Conservation (phyloP, 75 land plant species). For the Picea glauca region DNA sequence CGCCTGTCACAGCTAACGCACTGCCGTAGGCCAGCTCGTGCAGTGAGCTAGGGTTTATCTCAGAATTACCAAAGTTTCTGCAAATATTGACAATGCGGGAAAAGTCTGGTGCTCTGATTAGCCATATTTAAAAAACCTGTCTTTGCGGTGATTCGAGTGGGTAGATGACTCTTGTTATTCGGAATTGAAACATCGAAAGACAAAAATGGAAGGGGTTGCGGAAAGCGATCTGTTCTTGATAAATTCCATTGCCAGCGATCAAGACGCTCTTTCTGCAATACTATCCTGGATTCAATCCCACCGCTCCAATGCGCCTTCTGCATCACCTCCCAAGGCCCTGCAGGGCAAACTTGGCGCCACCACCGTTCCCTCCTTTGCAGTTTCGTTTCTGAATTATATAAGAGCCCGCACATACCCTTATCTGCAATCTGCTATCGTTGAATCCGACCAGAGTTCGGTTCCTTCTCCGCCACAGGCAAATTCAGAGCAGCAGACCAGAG, state of each 20-base stretch:
- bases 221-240: constrained; percentile 6
- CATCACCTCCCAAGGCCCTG: not conserved
- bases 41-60: no score
- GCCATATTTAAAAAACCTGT: no score
- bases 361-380: constrained; percentile 23
- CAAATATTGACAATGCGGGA: no score
- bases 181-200: no score
- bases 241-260: constrained; percentile 4
- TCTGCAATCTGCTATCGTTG: constrained; percentile 6
- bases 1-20: no score
- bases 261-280: not conserved
- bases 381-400: constrained; percentile 23
- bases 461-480: not conserved
- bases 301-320: not conserved
- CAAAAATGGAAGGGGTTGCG: not conserved
- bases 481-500: not conserved
- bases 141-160: no score
- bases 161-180: no score
- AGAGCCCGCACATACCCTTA: constrained; percentile 19
- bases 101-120: no score
- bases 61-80: no score
- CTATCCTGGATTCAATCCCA: not conserved
- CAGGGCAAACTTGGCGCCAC: constrained; percentile 14
- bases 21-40: no score
- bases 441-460: not conserved